Conservation (phyloP, 495 filamentous ascomycete genomes). For the Trichoderma virens region DNA sequence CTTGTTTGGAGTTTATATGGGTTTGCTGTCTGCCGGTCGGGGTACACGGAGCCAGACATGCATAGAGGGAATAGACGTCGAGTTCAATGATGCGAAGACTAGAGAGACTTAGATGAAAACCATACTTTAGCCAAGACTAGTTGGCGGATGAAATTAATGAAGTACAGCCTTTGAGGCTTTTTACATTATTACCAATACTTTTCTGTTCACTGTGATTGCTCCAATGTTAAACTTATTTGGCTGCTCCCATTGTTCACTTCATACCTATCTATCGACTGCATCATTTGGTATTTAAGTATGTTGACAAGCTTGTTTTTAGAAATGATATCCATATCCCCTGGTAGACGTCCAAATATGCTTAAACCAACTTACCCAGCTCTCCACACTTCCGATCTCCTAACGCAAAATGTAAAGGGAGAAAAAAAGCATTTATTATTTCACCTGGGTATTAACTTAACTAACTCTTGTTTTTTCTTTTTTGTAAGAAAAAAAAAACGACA, state of each 20-base stretch:
- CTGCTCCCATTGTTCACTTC: no score
- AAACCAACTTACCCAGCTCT: no score
- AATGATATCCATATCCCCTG: no score
- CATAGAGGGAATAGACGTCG: slow-evolving; percentile 7
- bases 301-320: no score
- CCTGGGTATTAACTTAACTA: slow-evolving; percentile 1
- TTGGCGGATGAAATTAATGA: background rate
- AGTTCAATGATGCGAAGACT: background rate
- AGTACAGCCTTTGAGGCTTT: background rate
- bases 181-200: background rate
- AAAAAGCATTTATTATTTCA: slow-evolving; percentile 2
- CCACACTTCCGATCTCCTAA: no score
- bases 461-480: slow-evolving; percentile 7
- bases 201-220: background rate
- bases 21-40: slow-evolving; percentile 6
- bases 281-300: no score
- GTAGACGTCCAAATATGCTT: no score
- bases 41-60: background rate
- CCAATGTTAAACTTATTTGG: no score
- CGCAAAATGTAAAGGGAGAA: background rate
- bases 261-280: no score
- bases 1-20: slow-evolving; percentile 1
- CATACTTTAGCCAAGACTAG: background rate
- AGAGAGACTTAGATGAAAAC: slow-evolving; percentile 8
- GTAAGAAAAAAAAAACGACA: slow-evolving; percentile 1